Evolutionary conservation across 2,329 filamentous ascomycete genomes (phyloP), one percentile per base, ranked within the genome.

Genomic region (Anisogramma anomala): DNA sequence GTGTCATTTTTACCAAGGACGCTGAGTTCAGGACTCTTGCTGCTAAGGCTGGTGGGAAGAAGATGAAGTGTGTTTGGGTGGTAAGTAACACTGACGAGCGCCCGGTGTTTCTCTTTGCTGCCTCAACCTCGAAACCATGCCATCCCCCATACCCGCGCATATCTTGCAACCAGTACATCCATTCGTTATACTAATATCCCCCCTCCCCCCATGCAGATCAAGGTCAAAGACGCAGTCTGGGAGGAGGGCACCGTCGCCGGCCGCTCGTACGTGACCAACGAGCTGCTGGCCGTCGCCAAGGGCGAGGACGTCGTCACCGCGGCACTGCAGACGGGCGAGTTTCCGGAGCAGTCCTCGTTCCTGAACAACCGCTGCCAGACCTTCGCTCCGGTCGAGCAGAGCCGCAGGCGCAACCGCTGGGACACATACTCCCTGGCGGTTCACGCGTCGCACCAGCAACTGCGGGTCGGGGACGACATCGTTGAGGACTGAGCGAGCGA

Each of bases 261-360:
- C 37, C 63, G 73, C n/a, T 76, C 76, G 57, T 77, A 77, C 57
- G 68, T 72, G 13, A 69, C 69, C n/a, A 58, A 66, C 43, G 62
- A 65, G 43, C 60, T 77, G 26, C 67, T 73, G 28, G 20, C 26
- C 31, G 45, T 47, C 20, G 41, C 45, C n/a, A 38, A 41, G 22
- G 41, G 45, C n/a, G 17, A 27, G 20, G 33, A 20, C 17, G 45
- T 34, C 20, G 45, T 42, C 18, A 30, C 44, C 30, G 54, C 55
- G 4, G 58, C 61, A 13, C 47, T 67, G 25, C 50, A 55, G 18
- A 55, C 58, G 27, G 63, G 63, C 30, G 52, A 59, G 26, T 55
- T 72, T 20, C 59, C 63, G 23, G 65, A 69, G 23, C 64, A 66
- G 33, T 60, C 66, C 42, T 58, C 62, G 3, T 68, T 67, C 37